These are phyloP conservation scores for Wickerhamomyces ciferrii DNA, from an alignment of 805 yeast species.

Conservation along the genomic window DNA sequence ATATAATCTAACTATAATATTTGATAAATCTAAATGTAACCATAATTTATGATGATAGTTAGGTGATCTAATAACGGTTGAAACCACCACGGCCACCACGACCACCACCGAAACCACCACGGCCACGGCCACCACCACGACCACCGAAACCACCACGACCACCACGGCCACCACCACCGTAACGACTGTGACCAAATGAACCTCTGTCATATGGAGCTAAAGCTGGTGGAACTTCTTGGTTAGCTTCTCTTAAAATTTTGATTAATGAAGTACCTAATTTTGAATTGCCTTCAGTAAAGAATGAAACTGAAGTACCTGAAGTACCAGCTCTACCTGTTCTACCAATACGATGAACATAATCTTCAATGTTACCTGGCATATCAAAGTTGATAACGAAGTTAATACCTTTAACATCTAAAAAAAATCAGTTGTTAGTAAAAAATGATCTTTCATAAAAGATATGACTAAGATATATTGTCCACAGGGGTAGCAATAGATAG, in stretches of 20 bases:
- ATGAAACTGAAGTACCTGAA: slow-evolving; percentile 90
- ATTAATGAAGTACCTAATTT: slow-evolving; percentile 87
- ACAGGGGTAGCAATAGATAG: not conserved
- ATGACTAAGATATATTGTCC: not conserved
- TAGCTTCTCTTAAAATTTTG: slow-evolving; percentile 90
- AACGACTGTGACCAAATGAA: slow-evolving; percentile 37
- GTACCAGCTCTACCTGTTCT: slow-evolving; percentile 97
- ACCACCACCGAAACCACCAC: slow-evolving; percentile 29
- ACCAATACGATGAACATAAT: slow-evolving; percentile 97
- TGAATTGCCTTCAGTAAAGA: slow-evolving; percentile 85
- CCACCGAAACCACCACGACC: slow-evolving; percentile 34
- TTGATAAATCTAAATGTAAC: not conserved
- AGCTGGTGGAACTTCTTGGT: slow-evolving; percentile 82
- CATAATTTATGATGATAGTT: not conserved
- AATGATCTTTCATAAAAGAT: not conserved
- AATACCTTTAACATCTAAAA: slow-evolving; percentile 92
- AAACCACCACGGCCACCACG: slow-evolving; percentile 17
- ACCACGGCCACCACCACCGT: slow-evolving; percentile 54
- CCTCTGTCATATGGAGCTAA: slow-evolving; percentile 65
- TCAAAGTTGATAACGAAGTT: slow-evolving; percentile 90
- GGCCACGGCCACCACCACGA: slow-evolving; percentile 32
- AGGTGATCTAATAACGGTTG: not conserved
- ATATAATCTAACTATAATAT: no score
- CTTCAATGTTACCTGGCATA: slow-evolving; percentile 98
- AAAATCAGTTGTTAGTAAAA: slow-evolving; percentile 24